Evolutionary conservation across 371 early-diverging fungal species (phyloP).

Genomic region (Apophysomyces trapeziformis): DNA sequence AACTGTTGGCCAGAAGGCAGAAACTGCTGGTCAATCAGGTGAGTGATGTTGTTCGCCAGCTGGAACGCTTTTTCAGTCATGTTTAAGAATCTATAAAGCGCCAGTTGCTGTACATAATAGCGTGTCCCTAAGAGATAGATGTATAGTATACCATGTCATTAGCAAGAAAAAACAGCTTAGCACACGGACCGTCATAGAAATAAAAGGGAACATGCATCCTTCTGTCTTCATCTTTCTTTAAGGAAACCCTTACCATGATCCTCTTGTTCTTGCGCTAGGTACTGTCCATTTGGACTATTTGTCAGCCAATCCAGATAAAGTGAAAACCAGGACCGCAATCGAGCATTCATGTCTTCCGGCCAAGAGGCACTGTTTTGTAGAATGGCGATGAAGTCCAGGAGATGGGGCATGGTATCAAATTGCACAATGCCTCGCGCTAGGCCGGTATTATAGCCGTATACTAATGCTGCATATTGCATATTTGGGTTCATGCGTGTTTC

Average conservation of each 20-base stretch:
- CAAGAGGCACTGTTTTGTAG: constrained; percentile 36
- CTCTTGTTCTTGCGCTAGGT: constrained; percentile 43
- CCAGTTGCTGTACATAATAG: constrained; percentile 50
- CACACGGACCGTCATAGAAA: background rate
- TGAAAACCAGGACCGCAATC: constrained; percentile 47
- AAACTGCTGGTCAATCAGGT: constrained; percentile 39
- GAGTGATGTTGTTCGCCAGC: constrained; percentile 14
- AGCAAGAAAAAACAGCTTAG: background rate
- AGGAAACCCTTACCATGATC: constrained; percentile 47
- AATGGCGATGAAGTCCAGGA: constrained; percentile 25
- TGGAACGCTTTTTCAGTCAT: constrained; percentile 27
- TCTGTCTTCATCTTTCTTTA: too few relatives aligned
- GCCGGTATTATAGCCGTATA: constrained; percentile 48
- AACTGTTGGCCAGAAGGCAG: constrained; percentile 35
- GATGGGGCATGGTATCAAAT: constrained; percentile 44
- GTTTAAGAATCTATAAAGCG: constrained; percentile 46
- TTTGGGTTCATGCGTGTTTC: constrained; percentile 61
- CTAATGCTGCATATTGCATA: constrained; percentile 50
- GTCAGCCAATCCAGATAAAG: constrained; percentile 55
- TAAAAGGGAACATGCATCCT: too few relatives aligned
- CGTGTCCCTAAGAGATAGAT: constrained; percentile 23
- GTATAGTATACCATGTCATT: background rate
- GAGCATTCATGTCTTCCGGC: constrained; percentile 35
- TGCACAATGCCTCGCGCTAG: constrained; percentile 52
- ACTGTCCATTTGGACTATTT: constrained; percentile 43